Conservation (phyloP, 176 grass and related monocot species). For the Alloteropsis semialata region DNA sequence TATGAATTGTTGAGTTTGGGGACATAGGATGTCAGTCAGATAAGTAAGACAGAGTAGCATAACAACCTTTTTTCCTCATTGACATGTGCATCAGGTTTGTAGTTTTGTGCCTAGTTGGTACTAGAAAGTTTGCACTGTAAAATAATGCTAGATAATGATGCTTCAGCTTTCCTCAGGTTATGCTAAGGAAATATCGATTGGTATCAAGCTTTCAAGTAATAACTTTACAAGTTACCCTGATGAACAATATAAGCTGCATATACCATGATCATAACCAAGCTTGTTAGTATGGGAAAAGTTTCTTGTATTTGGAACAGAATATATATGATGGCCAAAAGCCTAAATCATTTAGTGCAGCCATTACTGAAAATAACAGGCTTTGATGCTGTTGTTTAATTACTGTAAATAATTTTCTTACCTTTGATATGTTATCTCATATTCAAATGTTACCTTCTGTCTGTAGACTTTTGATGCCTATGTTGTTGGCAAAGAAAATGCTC, state of each 20-base stretch:
- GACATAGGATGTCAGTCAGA: neutral
- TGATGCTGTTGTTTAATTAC: neutral
- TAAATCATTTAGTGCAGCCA: neutral
- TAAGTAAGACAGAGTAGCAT: neutral
- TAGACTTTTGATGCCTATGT: constrained; percentile 93
- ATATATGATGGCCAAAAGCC: neutral
- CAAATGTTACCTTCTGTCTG: neutral
- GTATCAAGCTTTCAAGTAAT: neutral
- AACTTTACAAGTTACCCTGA: neutral
- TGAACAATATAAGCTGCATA: neutral
- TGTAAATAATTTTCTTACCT: neutral
- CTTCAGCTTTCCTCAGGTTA: neutral
- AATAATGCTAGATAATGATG: neutral
- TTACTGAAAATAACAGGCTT: neutral
- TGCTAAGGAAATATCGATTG: neutral
- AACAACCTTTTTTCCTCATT: neutral
- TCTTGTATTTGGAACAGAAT: neutral
- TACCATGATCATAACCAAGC: neutral
- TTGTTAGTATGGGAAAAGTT: neutral
- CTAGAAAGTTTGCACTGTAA: neutral
- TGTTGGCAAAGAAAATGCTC: constrained; percentile 91
- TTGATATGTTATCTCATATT: constrained; percentile 1
- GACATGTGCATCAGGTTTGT: neutral
- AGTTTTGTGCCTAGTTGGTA: neutral
- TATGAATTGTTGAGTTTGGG: neutral